Conservation (phyloP, 148 eudicot genomes). For the Talinum fruticosum region DNA sequence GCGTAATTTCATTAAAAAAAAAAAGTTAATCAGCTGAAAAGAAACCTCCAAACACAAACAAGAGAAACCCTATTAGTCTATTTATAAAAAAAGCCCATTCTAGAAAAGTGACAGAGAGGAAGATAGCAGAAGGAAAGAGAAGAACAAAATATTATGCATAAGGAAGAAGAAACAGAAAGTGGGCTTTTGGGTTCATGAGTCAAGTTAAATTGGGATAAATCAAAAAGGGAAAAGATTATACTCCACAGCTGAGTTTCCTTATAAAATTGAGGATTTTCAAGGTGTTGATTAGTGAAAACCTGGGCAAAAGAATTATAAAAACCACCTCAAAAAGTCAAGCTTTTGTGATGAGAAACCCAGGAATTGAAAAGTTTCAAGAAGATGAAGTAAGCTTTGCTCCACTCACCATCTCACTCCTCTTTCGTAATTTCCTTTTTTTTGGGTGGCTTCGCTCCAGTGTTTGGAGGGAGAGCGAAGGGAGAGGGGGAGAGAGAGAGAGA, state of each 20-base stretch:
- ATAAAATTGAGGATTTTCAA: background rate
- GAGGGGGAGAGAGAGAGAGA: conserved; percentile 20
- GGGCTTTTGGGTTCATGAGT: background rate
- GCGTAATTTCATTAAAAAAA: background rate
- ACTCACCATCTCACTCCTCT: background rate
- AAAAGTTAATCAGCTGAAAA: background rate
- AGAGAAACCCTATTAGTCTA: background rate
- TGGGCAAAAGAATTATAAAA: background rate
- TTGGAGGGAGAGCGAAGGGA: conserved; percentile 16
- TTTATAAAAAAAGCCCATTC: background rate
- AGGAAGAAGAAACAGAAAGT: background rate
- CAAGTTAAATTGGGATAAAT: background rate
- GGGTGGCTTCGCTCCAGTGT: conserved; percentile 43
- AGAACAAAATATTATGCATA: conserved; percentile 8
- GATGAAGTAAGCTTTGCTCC: background rate
- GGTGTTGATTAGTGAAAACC: background rate
- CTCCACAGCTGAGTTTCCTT: background rate
- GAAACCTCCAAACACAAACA: background rate
- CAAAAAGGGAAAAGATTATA: background rate
- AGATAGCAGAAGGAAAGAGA: conserved; percentile 15
- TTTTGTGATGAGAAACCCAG: background rate
- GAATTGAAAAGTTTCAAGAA: background rate
- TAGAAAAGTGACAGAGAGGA: conserved; percentile 11
- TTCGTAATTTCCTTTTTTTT: background rate
- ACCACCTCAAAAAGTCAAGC: background rate